Percentiles rank a stretch among this genome's conserved stretches.
These are phyloP conservation scores for Solanum tarapatanum DNA, from an alignment of 257 asterid species.

Conservation along the genomic window DNA sequence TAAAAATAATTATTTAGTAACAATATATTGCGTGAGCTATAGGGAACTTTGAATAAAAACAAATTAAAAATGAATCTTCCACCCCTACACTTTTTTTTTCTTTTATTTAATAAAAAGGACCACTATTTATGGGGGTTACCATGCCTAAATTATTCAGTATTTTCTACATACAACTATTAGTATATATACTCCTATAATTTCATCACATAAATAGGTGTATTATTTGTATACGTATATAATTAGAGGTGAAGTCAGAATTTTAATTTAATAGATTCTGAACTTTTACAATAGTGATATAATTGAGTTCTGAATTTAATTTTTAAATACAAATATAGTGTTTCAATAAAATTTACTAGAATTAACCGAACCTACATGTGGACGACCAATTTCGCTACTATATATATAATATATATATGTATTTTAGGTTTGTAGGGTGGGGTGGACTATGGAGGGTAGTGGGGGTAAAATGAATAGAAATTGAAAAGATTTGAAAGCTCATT, in stretches of 20 bases:
- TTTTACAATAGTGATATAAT: no score
- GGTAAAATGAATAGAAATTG: background rate
- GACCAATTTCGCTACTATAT: background rate
- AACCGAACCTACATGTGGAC: background rate
- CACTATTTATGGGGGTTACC: background rate
- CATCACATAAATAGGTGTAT: background rate
- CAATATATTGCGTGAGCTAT: background rate
- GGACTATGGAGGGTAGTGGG: background rate
- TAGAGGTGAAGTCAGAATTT: no score
- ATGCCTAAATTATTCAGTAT: background rate
- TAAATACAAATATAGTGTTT: no score
- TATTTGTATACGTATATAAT: no score
- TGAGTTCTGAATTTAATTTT: no score
- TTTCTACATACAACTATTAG: slow-evolving; percentile 2
- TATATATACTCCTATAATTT: background rate
- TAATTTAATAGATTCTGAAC: no score
- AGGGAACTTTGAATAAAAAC: slow-evolving; percentile 2
- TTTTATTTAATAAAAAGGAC: background rate
- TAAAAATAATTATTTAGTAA: background rate
- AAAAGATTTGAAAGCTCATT: background rate
- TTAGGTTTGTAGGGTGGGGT: slow-evolving; percentile 1
- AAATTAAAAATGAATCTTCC: background rate
- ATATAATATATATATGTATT: background rate
- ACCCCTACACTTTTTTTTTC: background rate
- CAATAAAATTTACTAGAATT: no score